Evolutionary conservation across 2,329 filamentous ascomycete species (phyloP), one percentile per base, ranked within the genome.

Genomic region (Plectosphaerella sp.): DNA sequence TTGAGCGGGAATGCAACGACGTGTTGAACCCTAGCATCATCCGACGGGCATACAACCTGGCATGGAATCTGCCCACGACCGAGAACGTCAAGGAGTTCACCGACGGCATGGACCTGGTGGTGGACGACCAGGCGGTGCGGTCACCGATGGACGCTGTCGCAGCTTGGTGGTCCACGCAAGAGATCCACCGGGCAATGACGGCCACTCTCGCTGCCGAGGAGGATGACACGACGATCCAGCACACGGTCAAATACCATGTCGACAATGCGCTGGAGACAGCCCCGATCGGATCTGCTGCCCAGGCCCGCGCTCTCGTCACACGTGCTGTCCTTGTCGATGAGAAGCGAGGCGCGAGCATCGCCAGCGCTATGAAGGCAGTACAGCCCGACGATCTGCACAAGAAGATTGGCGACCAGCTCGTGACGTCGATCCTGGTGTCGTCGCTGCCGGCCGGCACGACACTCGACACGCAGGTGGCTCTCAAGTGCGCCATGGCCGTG

Each of bases 131-230:
- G 49, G 87, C 91, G 3, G 89, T 97, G 54, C 84, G 88, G 49
- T 94, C 90, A 16, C 90, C 92, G 1, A 81, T 97, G 58, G 93
- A 97, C 67, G 91, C 91, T 12, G 83, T 97, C 49, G 90, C 92
- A 7, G 90, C 92, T 2, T 97, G 92, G 92, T 94, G 86, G 75
- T 95, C 92, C 1, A 90, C 52, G 57, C 77, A 87, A 51, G 76
- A 83, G 12, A 72, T 96, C 37, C 88, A 91, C 61, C 79, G 80
- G 52, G 84, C 83, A 3, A 77, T 97, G 25, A 74, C 84, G 12
- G 75, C 76, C 15, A 85, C 81, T 36, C 75, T 95, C 35, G 78
- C 80, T 42, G 70, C 72, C 14, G 68, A 76, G 33, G 78, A 79
- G 53, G 74, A 77, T 11, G 71, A 72, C 16, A 65, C 68, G 3